Base-by-base conservation (phyloP, 139 green algal species). In the Volvox africanus region DNA sequence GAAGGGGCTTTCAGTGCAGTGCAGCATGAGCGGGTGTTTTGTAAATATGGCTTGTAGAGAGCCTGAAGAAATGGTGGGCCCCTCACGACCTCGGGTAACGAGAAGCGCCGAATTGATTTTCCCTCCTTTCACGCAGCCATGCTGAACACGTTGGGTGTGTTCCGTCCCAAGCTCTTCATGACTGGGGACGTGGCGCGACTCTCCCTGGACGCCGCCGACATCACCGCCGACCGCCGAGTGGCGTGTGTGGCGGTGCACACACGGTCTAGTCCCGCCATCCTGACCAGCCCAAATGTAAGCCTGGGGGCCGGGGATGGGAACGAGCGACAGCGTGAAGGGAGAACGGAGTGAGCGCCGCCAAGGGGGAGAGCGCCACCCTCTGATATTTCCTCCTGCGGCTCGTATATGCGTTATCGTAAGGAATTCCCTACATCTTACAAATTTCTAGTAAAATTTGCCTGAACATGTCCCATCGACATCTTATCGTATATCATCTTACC, bases 81-180 rank as follows among this genome's bases (percentile, higher is more conserved):
- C 44, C 44, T 55, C 44, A 55, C 44, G 44, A 55, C 5, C 9
- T 9, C 44, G 44, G 44, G 44, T 55, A 55, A 55, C 44, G 44
- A 9, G 9, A 14, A 55, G 9, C 44, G 44, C 44, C 44, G 5
- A 55, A 55, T 55, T 5, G 5, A 55, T 55, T 55, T 9, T 5
- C 44, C 44, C 44, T 55, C 26, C 24, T 11, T 50, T 20, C n/a
- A 30, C n/a, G 18, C 86, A 90, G 86, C 13, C 75, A 75, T 90
- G 73, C 86, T 90, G 2, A 84, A 90, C 86, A 78, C 73, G 13
- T 14, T 84, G 73, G 75, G 73, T 61, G 18, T 90, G 18, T 90
- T 90, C 86, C 86, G 86, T 1, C 73, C 86, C 86, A 90, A 90
- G 86, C 55, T 90, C 12, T 30, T 71, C 73, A 84, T 90, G 86